A percentile compares a stretch with the other conserved stretches of the same genome.
Evolutionary conservation across 305 asterid species (phyloP).

Genomic region (Fraxinus ornus): DNA sequence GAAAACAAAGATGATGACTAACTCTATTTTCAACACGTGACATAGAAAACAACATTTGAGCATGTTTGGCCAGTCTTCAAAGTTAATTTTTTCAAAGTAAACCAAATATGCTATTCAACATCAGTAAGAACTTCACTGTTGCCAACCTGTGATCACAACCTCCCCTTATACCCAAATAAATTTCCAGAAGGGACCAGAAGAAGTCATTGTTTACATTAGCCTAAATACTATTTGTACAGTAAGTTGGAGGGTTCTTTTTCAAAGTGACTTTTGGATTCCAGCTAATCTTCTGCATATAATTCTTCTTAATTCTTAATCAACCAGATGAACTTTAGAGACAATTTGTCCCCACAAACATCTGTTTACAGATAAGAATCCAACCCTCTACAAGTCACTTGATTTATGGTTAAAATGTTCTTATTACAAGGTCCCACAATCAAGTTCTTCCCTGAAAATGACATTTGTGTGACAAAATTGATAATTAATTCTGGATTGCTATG

Average conservation of each 20-base stretch:
- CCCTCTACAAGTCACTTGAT: conserved; percentile 42
- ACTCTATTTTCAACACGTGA: neutral
- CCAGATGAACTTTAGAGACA: conserved; percentile 37
- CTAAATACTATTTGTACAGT: conserved; percentile 9
- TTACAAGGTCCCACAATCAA: conserved; percentile 29
- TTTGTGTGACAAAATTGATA: neutral
- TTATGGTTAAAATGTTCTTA: conserved; percentile 30
- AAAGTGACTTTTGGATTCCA: conserved; percentile 49
- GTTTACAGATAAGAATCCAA: conserved; percentile 43
- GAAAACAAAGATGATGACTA: neutral
- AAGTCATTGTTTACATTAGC: conserved; percentile 11
- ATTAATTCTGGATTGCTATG: neutral
- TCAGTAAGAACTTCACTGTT: conserved; percentile 27
- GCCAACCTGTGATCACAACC: conserved; percentile 52
- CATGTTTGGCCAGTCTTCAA: neutral
- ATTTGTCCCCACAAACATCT: conserved; percentile 80
- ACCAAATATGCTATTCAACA: neutral
- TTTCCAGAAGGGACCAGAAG: neutral
- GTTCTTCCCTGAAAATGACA: conserved; percentile 40
- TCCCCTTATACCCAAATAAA: neutral
- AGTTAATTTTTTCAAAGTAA: neutral
- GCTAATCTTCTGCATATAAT: conserved; percentile 35
- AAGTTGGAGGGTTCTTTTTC: conserved; percentile 17
- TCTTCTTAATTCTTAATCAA: conserved; percentile 23
- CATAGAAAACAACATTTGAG: too few relatives aligned